Base-by-base conservation (phyloP, 1,284 basidiomycete genomes). In the Apiotrichum mycotoxinovorans region DNA sequence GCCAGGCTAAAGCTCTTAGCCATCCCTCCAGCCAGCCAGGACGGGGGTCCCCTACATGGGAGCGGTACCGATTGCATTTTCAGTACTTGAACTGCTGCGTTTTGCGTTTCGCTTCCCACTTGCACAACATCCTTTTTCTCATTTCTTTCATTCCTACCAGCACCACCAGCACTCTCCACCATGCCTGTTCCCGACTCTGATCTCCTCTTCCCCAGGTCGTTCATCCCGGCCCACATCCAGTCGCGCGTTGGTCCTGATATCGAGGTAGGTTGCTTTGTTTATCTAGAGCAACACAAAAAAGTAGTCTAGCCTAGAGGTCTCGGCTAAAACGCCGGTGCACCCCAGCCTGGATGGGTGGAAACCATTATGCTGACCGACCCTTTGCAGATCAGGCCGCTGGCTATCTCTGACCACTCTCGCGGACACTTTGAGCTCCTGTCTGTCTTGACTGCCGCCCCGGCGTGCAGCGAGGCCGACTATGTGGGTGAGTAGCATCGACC, bases 311-410 rank as follows among this genome's bases (percentile, higher is more conserved):
- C n/a, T n/a, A 7, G 1, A 14, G 8, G 25, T 10, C 20, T 51
- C 35, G 20, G 35, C 18, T 3, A 51, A 30, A 33, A 26, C 51
- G 30, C 40, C 43, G n/a, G n/a, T n/a, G n/a, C n/a, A n/a, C n/a
- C n/a, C n/a, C n/a, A n/a, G n/a, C n/a, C n/a, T n/a, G n/a, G n/a
- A n/a, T n/a, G n/a, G n/a, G n/a, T n/a, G n/a, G n/a, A n/a, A n/a
- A n/a, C n/a, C n/a, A n/a, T n/a, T n/a, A n/a, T n/a, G n/a, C n/a
- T n/a, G 25, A 50, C 48, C 57, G 37, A 57, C 45, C 22, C 18
- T 12, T 25, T 15, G 4, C 54, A 95, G 89, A 84, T 97, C n/a
- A 90, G 95, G 30, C 95, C 95, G 0, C 82, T 98, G n/a, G 84
- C 91, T 0, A 85, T 85, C n/a, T 85, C 86, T 20, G 95, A 98